Evolutionary conservation across 192 early-diverging fungal genomes (phyloP).

Genomic region (Chytriomyces hyalinus): DNA sequence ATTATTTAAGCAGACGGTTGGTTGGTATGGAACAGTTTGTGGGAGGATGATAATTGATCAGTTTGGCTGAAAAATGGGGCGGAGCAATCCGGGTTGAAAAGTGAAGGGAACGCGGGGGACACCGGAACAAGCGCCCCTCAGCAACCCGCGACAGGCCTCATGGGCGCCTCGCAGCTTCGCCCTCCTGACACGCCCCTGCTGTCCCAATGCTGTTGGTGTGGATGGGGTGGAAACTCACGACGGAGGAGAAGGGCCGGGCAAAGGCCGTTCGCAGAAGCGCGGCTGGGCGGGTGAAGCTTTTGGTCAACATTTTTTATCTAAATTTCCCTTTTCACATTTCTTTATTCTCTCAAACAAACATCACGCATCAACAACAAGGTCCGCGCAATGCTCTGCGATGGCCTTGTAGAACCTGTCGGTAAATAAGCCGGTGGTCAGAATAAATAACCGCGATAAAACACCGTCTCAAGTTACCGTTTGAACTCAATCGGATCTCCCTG

Average conservation of each 20-base stretch:
- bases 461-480: conserved; percentile 44
- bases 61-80: background rate
- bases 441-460: background rate
- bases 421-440: background rate
- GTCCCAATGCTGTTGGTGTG: too few relatives aligned
- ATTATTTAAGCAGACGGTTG: too few relatives aligned
- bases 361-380: conserved; percentile 11
- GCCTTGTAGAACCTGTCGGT: conserved; percentile 29
- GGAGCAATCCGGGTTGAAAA: background rate
- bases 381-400: conserved; percentile 17
- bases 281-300: background rate
- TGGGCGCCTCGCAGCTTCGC: background rate
- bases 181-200: too few relatives aligned
- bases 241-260: background rate
- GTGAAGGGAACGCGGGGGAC: background rate
- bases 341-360: background rate
- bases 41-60: too few relatives aligned
- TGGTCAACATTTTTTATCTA: conserved; percentile 2
- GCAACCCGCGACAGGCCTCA: background rate
- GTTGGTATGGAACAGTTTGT: too few relatives aligned
- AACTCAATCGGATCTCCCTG: conserved; percentile 65
- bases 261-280: background rate
- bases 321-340: background rate
- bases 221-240: background rate
- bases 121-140: background rate